Evolutionary conservation across 805 yeast species (phyloP), one percentile per base, ranked within the genome.

Genomic region (Candida adriatica): DNA sequence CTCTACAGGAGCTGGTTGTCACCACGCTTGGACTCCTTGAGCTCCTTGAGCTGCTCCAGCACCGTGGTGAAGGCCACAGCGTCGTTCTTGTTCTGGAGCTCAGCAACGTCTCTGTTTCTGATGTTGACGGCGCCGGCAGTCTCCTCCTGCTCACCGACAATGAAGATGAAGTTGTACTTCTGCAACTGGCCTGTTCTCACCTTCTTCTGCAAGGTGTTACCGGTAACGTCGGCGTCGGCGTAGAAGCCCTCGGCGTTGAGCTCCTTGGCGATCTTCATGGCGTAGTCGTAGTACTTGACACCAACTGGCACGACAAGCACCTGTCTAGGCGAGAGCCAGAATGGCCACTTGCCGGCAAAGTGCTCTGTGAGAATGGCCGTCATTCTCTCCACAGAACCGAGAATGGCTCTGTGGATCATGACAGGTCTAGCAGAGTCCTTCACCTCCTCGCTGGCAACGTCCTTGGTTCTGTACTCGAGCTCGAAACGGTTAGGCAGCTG

Each of bases 321-420:
- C 67, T 92, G 99, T 68, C 98, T 82, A 54, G 99, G 99, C n/a
- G 97, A 88, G 57, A 92, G 72, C 98, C 98, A 92, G 73, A 92
- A 85, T 55, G 99, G 99, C 99, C 99, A 92, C 61, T 87, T 92
- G 54, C 99, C 99, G 56, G 88, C 95, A 65, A 71, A 92, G 68
- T 92, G 98, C 65, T 92, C 99, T 38, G 95, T 88, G 61, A 92
- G 76, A 50, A 92, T 90, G 42, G 96, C 98, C 42, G 95, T 84
- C 97, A 92, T 88, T 73, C 99, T 84, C 72, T 92, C 99, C 39
- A 92, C 94, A 27, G 96, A 85, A 48, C 99, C 99, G 56, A 90
- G 74, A 46, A 92, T 86, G 46, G 99, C 99, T 66, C 99, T 84
- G 70, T 92, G 99, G 55, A 92, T 90, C 97, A 92, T 92, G 34